Evolutionary conservation across 176 grass and related monocot species (phyloP), one percentile per base, ranked within the genome.

Genomic region (Dactylis glomerata): DNA sequence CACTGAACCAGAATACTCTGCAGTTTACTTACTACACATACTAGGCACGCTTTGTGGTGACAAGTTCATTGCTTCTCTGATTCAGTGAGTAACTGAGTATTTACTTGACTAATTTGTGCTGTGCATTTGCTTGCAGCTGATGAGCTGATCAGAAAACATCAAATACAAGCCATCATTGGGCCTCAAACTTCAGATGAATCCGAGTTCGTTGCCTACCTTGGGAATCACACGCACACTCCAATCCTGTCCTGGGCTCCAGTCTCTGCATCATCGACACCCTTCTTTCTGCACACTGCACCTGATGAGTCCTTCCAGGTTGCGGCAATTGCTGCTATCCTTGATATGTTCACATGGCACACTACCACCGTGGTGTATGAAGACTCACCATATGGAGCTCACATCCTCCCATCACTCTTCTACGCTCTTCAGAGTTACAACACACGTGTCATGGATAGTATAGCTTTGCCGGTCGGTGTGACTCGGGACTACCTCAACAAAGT

Each of bases 341-440:
- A 74, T 11, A 13, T 33, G 69, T 90, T 88, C 66, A 50, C 12
- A 44, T 95, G 93, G 90, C 85, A 38, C 11, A 28, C 67, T 11
- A 76, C 68, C 5, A 59, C 79, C 31, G 62, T 78, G 9, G 38
- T 95, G 40, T 90, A 92, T 51, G 90, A 95, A 52, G 80, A 92
- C 23, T 87, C 89, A 3, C 36, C 87, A 20, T 89, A 40, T 73
- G 87, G 90, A 73, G 41, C 76, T 19, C 28, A 73, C 83, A 46
- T 95, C 54, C n/a, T 88, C 27, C 75, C 83, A 5, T 82, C 27
- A 14, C 80, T 92, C 32, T 46, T 84, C n/a, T 73, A 82, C 31
- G 64, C 82, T 15, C 79, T 90, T 45, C 41, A 81, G 26, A 34
- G 40, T 27, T 71, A 84, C 44, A 77, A 83, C 31, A 38, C 20